Conservation (phyloP, 495 filamentous ascomycete genomes). For the Trypethelium eluteriae region DNA sequence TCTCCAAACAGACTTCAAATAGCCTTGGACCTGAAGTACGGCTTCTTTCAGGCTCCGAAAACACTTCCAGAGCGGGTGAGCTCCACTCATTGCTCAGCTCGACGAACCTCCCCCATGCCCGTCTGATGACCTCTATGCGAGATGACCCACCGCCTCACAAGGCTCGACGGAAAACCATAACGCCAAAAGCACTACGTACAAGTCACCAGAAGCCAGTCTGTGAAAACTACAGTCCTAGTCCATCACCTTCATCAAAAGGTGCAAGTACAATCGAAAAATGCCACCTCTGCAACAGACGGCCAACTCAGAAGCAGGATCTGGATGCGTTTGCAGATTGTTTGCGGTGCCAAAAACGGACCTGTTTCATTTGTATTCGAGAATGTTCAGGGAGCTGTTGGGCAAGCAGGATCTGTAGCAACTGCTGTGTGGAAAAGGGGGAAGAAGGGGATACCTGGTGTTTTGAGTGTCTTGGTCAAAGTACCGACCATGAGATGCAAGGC, state of each 20-base stretch:
- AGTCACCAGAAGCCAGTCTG: background rate
- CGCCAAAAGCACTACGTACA: background rate
- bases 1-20: background rate
- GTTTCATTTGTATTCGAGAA: constrained; percentile 47
- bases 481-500: constrained; percentile 7
- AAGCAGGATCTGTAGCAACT: constrained; percentile 11
- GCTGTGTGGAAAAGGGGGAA: constrained; percentile 15
- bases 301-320: constrained; percentile 42
- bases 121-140: background rate
- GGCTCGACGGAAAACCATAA: background rate
- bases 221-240: constrained; percentile 4
- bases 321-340: constrained; percentile 48
- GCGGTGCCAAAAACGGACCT: constrained; percentile 42
- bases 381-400: constrained; percentile 28
- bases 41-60: background rate
- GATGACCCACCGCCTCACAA: background rate
- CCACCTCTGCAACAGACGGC: constrained; percentile 46
- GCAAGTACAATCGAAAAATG: constrained; percentile 25
- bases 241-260: constrained; percentile 33
- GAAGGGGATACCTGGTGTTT: constrained; percentile 15
- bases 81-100: background rate
- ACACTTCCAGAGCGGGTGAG: background rate
- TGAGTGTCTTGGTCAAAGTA: constrained; percentile 8
- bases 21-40: background rate
- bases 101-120: background rate